A percentile compares a stretch with the other conserved stretches of the same genome.
These are phyloP conservation scores for Aspergillus sp. DNA, from an alignment of 2,329 filamentous ascomycete species.

Conservation along the genomic window DNA sequence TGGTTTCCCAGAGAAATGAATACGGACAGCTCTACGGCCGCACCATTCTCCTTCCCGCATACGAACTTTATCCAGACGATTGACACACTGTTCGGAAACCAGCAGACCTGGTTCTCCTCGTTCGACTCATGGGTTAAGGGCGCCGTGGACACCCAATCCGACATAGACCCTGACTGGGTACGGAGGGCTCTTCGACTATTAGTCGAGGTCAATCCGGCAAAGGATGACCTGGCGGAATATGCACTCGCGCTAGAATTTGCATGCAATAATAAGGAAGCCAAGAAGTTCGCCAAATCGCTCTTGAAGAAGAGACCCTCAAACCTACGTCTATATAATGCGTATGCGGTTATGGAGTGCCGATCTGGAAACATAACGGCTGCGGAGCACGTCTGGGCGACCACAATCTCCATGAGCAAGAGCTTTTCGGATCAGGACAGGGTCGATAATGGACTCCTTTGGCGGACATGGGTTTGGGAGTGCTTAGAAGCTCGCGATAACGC, in stretches of 20 bases:
- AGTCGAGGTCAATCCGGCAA: slow-evolving; percentile 34
- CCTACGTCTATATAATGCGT: slow-evolving; percentile 68
- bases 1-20: slow-evolving; percentile 18
- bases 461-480: slow-evolving; percentile 62
- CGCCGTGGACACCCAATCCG: slow-evolving; percentile 21
- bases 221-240: slow-evolving; percentile 59
- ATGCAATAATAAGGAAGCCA: slow-evolving; percentile 50
- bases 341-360: slow-evolving; percentile 63
- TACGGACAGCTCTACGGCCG: slow-evolving; percentile 6
- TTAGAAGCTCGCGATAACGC: slow-evolving; percentile 40
- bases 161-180: slow-evolving; percentile 43
- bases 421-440: slow-evolving; percentile 29
- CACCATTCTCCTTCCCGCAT: slow-evolving; percentile 30
- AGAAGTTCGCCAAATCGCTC: slow-evolving; percentile 65
- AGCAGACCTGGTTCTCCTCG: slow-evolving; percentile 43
- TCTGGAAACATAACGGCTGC: slow-evolving; percentile 54
- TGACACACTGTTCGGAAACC: slow-evolving; percentile 49
- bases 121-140: slow-evolving; percentile 26
- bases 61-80: slow-evolving; percentile 36
- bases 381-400: slow-evolving; percentile 59
- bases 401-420: slow-evolving; percentile 52
- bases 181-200: slow-evolving; percentile 54
- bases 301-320: slow-evolving; percentile 62
- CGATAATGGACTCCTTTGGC: slow-evolving; percentile 47
- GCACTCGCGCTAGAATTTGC: slow-evolving; percentile 60